Evolutionary conservation across 2,329 filamentous ascomycete species (phyloP).

Genomic region (Fusarium sp.): DNA sequence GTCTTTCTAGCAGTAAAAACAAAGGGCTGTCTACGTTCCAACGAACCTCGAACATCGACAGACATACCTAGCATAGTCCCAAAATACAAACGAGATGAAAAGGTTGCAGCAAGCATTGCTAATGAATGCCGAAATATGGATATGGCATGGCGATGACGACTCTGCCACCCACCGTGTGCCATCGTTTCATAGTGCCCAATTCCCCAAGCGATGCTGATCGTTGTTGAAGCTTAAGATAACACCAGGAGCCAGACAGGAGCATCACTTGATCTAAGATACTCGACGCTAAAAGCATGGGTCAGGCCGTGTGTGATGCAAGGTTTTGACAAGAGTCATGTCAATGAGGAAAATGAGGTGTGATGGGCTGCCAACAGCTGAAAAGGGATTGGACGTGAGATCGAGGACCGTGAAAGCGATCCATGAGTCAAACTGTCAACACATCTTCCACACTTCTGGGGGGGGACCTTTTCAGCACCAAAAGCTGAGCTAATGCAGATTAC

Average conservation of each 20-base stretch:
- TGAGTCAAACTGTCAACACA: slow-evolving; percentile 3
- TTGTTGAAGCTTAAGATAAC: slow-evolving; percentile 24
- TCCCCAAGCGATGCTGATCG: slow-evolving; percentile 30
- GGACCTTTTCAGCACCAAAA: not conserved
- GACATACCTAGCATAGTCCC: not conserved
- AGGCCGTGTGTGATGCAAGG: slow-evolving; percentile 27
- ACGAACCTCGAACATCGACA: not conserved
- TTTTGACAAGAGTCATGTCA: slow-evolving; percentile 37
- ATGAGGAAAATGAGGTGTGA: slow-evolving; percentile 16
- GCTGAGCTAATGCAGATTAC: slow-evolving; percentile 7
- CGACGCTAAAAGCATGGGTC: slow-evolving; percentile 30
- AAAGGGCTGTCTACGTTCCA: not conserved
- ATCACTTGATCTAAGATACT: slow-evolving; percentile 43
- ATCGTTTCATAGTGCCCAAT: slow-evolving; percentile 4
- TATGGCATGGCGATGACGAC: slow-evolving; percentile 29
- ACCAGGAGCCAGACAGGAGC: slow-evolving; percentile 11
- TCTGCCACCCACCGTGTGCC: slow-evolving; percentile 4
- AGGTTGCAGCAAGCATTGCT: slow-evolving; percentile 19
- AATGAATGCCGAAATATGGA: slow-evolving; percentile 11
- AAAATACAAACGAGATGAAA: not conserved
- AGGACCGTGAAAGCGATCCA: not conserved
- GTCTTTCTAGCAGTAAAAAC: not conserved
- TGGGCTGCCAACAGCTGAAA: slow-evolving; percentile 11
- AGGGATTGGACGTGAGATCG: slow-evolving; percentile 8
- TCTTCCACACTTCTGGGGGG: not conserved